Evolutionary conservation across 2,329 filamentous ascomycete genomes (phyloP).

Genomic region (Pseudopyrenochaeta lycopersici): DNA sequence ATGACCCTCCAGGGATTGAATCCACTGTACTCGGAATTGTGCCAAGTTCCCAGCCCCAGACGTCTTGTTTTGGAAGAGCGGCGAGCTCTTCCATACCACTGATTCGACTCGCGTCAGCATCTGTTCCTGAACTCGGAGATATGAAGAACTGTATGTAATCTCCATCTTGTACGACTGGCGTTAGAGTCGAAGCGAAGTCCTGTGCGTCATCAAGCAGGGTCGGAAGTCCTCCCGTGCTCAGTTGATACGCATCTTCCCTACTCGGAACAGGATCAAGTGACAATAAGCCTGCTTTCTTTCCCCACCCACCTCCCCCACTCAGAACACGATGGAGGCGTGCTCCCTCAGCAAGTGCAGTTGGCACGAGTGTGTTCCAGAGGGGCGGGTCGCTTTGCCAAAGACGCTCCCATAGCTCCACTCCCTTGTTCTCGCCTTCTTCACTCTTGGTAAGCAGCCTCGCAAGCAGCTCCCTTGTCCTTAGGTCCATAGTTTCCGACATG

Average conservation of each 20-base stretch:
- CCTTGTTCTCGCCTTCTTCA: not conserved
- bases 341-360: constrained; percentile 34
- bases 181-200: constrained; percentile 52
- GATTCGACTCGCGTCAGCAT: not conserved
- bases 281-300: constrained; percentile 78
- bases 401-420: constrained; percentile 15
- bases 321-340: constrained; percentile 63
- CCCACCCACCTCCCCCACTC: constrained; percentile 87
- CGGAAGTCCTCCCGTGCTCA: constrained; percentile 1
- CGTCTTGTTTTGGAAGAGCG: not conserved
- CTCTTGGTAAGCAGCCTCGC: not conserved
- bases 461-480: constrained; percentile 16
- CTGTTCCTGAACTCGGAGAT: constrained; percentile 18
- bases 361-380: constrained; percentile 29
- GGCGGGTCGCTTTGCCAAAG: constrained; percentile 33
- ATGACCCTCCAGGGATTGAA: constrained; percentile 33
- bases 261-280: constrained; percentile 71
- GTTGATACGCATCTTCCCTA: constrained; percentile 5
- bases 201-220: constrained; percentile 28
- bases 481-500: not conserved
- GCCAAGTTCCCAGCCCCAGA: constrained; percentile 49
- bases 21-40: constrained; percentile 57
- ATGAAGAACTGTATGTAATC: constrained; percentile 63
- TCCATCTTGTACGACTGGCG: constrained; percentile 68
- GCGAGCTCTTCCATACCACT: constrained; percentile 4